Percentiles rank a stretch among this genome's conserved stretches.
phyloP scores from a whole-genome alignment of 495 filamentous ascomycete species.

The Penicillium herquei region DNA sequence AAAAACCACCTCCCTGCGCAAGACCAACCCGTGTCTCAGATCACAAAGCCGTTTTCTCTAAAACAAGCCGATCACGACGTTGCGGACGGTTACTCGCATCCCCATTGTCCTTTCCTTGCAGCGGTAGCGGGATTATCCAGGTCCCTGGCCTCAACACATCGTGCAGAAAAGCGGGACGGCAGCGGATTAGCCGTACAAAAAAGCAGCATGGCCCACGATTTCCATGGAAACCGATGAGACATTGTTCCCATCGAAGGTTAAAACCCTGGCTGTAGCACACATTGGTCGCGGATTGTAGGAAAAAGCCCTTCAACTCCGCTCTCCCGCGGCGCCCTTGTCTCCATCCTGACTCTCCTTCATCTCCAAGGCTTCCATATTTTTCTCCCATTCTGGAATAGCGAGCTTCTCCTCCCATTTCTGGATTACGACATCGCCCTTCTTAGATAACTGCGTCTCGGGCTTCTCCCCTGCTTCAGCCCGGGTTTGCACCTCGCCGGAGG shows the following conservation, averaged over 20 bases:
- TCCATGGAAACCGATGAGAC: conserved; percentile 6
- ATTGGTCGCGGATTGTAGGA: background rate
- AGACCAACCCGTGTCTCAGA: conserved; percentile 13
- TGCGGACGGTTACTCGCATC: conserved; percentile 19
- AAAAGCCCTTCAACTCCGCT: conserved; percentile 17
- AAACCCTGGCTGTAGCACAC: background rate
- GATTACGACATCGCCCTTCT: conserved; percentile 40
- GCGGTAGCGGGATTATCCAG: conserved; percentile 9
- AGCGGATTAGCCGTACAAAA: background rate
- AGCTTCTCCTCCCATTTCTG: conserved; percentile 52
- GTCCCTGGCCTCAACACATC: conserved; percentile 13
- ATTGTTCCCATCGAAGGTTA: background rate
- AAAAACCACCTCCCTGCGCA: conserved; percentile 7
- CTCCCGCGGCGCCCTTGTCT: conserved; percentile 9
- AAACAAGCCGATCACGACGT: background rate
- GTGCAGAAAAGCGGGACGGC: conserved; percentile 14
- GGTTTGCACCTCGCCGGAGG: conserved; percentile 12
- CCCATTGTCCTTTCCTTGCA: conserved; percentile 26
- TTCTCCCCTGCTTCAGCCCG: conserved; percentile 23
- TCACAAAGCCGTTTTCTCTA: conserved; percentile 7
- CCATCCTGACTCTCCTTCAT: conserved; percentile 25
- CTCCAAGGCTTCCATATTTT: conserved; percentile 46
- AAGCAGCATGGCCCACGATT: conserved; percentile 6
- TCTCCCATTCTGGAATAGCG: conserved; percentile 39
- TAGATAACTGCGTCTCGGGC: conserved; percentile 24